phyloP scores from a whole-genome alignment of 352 stramenopile genomes.

The Peronospora tabacina region DNA sequence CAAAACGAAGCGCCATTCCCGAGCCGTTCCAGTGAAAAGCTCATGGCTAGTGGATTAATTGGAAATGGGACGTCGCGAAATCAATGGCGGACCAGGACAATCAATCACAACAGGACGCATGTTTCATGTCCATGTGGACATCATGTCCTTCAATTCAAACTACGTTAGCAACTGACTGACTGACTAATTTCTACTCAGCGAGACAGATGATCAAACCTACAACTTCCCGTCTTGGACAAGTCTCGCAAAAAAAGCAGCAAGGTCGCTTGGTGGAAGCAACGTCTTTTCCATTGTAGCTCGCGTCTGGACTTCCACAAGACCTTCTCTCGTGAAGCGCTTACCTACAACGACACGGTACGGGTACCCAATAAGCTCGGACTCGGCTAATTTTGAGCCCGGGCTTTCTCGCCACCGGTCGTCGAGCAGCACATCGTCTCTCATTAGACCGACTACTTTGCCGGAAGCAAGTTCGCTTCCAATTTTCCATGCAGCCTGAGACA shows the following conservation, averaged over 20 bases:
- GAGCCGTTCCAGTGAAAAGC: slow-evolving; percentile 54
- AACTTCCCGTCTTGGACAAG: slow-evolving; percentile 17
- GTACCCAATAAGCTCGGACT: slow-evolving; percentile 82
- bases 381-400: slow-evolving; percentile 68
- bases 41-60: slow-evolving; percentile 42
- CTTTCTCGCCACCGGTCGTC: slow-evolving; percentile 81
- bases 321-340: slow-evolving; percentile 68
- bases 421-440: slow-evolving; percentile 59
- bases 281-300: slow-evolving; percentile 57
- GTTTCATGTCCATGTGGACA: too few relatives aligned
- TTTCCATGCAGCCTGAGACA: slow-evolving; percentile 34
- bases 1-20: slow-evolving; percentile 60
- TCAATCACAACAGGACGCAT: slow-evolving; percentile 1
- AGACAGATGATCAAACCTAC: neutral
- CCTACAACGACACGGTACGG: slow-evolving; percentile 81
- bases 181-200: too few relatives aligned
- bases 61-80: neutral
- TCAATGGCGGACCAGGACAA: neutral
- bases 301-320: slow-evolving; percentile 67
- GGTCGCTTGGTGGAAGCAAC: slow-evolving; percentile 40
- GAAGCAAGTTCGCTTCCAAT: slow-evolving; percentile 53
- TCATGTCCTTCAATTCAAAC: too few relatives aligned
- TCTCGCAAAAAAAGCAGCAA: slow-evolving; percentile 34
- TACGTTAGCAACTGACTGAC: too few relatives aligned
- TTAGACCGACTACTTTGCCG: slow-evolving; percentile 23